phyloP scores from a whole-genome alignment of 805 yeast species.

The Metschnikowia drakensbergensis region DNA sequence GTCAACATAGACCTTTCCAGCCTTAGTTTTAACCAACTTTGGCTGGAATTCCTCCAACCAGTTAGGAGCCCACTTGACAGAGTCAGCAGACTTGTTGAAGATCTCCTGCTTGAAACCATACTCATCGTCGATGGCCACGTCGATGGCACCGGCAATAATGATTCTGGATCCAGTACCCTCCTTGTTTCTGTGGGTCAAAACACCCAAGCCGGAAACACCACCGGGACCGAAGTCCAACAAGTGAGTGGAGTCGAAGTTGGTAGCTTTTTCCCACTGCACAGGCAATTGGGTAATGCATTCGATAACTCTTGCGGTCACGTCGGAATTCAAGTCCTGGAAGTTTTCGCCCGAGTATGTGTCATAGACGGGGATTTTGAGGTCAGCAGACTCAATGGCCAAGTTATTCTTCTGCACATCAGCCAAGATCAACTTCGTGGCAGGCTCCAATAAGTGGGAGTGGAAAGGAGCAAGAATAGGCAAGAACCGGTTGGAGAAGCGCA shows the following conservation, averaged over 20 bases:
- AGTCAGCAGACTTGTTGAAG: slow-evolving; percentile 62
- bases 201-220: slow-evolving; percentile 95
- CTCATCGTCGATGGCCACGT: slow-evolving; percentile 66
- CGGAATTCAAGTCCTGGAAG: slow-evolving; percentile 47
- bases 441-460: slow-evolving; percentile 82
- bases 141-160: slow-evolving; percentile 90
- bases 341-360: slow-evolving; percentile 87
- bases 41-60: slow-evolving; percentile 92
- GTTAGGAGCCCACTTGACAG: slow-evolving; percentile 79
- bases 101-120: slow-evolving; percentile 95
- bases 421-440: slow-evolving; percentile 64
- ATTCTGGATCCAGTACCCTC: slow-evolving; percentile 98
- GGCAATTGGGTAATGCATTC: slow-evolving; percentile 83
- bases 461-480: slow-evolving; percentile 95
- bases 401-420: slow-evolving; percentile 54
- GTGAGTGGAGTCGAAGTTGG: slow-evolving; percentile 78
- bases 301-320: slow-evolving; percentile 64
- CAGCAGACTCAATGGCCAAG: slow-evolving; percentile 51
- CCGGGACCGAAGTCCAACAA: slow-evolving; percentile 98
- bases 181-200: slow-evolving; percentile 92
- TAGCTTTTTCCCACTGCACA: slow-evolving; percentile 93
- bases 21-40: slow-evolving; percentile 65
- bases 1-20: slow-evolving; percentile 77
- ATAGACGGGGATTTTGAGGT: slow-evolving; percentile 78
- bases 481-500: slow-evolving; percentile 89